A percentile compares a stretch with the other conserved stretches of the same genome.
Conservation (phyloP, 148 eudicot species). For the Rhododendron mucronatum region DNA sequence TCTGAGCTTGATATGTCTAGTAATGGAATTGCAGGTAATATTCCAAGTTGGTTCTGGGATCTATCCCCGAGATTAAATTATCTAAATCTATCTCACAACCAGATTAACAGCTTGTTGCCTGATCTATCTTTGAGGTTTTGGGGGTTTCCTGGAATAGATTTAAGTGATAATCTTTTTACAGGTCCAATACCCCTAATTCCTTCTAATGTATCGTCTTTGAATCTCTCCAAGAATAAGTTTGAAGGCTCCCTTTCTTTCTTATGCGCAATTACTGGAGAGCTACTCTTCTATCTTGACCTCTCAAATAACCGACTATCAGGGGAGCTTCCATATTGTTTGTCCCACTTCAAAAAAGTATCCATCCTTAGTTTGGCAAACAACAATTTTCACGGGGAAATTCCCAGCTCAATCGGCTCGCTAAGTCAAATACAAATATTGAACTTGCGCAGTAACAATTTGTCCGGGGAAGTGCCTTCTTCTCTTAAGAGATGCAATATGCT, state of each 20-base stretch:
- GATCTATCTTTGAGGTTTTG: neutral
- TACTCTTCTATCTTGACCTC: too few relatives aligned
- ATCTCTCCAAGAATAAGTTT: slow-evolving; percentile 11
- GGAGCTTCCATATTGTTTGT: slow-evolving; percentile 6
- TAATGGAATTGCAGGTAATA: neutral
- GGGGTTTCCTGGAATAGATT: neutral
- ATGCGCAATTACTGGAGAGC: neutral
- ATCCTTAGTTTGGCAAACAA: neutral
- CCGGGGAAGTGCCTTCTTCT: neutral
- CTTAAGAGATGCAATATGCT: neutral
- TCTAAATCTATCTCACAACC: slow-evolving; percentile 22
- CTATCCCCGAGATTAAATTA: neutral
- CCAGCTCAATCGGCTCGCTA: neutral
- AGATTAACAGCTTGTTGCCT: slow-evolving; percentile 5
- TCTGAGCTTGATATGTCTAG: neutral
- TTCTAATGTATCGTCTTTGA: neutral
- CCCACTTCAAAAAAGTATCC: neutral
- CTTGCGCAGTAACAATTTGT: neutral
- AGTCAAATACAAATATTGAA: neutral
- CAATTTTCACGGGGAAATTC: neutral
- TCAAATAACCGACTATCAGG: neutral
- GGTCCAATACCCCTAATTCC: slow-evolving; percentile 14
- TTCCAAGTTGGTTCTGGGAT: slow-evolving; percentile 11
- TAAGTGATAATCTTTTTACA: slow-evolving; percentile 11
- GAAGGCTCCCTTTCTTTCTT: neutral